Conservation (phyloP, 495 filamentous ascomycete genomes). For the Podospora pseudocomata region DNA sequence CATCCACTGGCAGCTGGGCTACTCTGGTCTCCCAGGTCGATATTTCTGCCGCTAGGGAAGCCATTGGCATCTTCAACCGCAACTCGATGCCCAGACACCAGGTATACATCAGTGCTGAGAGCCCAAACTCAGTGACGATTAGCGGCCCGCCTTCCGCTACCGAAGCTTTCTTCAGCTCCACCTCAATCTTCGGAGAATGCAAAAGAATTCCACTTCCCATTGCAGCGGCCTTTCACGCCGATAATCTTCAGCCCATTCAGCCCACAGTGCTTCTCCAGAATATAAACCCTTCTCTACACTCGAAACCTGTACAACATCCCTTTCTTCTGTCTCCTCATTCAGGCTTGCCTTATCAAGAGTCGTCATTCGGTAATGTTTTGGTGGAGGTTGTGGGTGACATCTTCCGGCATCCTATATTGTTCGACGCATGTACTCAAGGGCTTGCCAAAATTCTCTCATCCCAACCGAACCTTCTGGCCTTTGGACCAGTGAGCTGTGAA, state of each 20-base stretch:
- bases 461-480: conserved; percentile 1
- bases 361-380: conserved; percentile 8
- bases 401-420: conserved; percentile 13
- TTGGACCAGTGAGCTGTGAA: conserved; percentile 17
- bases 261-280: not conserved
- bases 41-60: conserved; percentile 30
- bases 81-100: conserved; percentile 8
- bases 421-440: conserved; percentile 10
- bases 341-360: conserved; percentile 7
- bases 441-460: not conserved
- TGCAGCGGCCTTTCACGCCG: conserved; percentile 52
- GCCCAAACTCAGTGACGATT: conserved; percentile 37
- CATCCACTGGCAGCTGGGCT: conserved; percentile 37
- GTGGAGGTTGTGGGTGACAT: conserved; percentile 12
- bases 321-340: conserved; percentile 18
- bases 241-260: conserved; percentile 13
- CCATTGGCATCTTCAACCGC: conserved; percentile 31
- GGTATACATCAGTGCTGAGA: conserved; percentile 25
- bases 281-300: conserved; percentile 1
- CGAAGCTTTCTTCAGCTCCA: conserved; percentile 5
- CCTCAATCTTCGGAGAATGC: conserved; percentile 1
- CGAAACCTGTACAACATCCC: conserved; percentile 8
- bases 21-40: conserved; percentile 42
- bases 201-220: conserved; percentile 55
- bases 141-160: conserved; percentile 34